These are phyloP conservation scores for Penicillium olsonii DNA, from an alignment of 2,329 filamentous ascomycete species.

Conservation along the genomic window DNA sequence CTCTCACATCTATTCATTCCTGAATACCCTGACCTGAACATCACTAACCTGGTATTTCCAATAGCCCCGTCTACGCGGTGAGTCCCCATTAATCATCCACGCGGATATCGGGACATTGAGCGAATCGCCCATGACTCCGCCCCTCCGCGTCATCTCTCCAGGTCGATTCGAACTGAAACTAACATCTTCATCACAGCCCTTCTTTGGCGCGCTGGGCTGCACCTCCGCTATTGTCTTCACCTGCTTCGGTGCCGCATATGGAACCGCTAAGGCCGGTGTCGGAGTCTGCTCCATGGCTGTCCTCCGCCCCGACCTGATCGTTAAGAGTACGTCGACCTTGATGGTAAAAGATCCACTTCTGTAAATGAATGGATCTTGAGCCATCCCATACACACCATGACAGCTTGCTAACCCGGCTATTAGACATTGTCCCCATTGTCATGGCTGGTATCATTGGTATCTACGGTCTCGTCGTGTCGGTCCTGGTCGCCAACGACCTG, in stretches of 20 bases:
- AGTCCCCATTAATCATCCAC: slow-evolving; percentile 53
- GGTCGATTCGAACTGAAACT: slow-evolving; percentile 7
- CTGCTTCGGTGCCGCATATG: slow-evolving; percentile 94
- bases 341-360: neutral
- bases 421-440: slow-evolving; percentile 99
- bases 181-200: slow-evolving; percentile 59
- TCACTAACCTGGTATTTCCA: slow-evolving; percentile 30
- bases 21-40: slow-evolving; percentile 1
- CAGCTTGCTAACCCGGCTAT: slow-evolving; percentile 16
- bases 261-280: slow-evolving; percentile 98
- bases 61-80: slow-evolving; percentile 97
- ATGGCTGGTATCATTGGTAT: slow-evolving; percentile 99
- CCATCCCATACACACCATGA: neutral
- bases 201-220: slow-evolving; percentile 98
- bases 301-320: slow-evolving; percentile 93
- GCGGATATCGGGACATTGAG: slow-evolving; percentile 13
- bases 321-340: slow-evolving; percentile 78
- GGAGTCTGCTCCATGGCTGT: slow-evolving; percentile 99
- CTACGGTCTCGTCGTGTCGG: slow-evolving; percentile 86
- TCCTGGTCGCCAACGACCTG: slow-evolving; percentile 79
- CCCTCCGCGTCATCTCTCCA: slow-evolving; percentile 7
- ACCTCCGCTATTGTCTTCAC: slow-evolving; percentile 94
- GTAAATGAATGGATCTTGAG: slow-evolving; percentile 13
- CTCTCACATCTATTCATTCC: slow-evolving; percentile 7
- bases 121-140: slow-evolving; percentile 12